Evolutionary conservation across 352 stramenopile genomes (phyloP), one percentile per base, ranked within the genome.

Genomic region (Phytophthora parvispora): DNA sequence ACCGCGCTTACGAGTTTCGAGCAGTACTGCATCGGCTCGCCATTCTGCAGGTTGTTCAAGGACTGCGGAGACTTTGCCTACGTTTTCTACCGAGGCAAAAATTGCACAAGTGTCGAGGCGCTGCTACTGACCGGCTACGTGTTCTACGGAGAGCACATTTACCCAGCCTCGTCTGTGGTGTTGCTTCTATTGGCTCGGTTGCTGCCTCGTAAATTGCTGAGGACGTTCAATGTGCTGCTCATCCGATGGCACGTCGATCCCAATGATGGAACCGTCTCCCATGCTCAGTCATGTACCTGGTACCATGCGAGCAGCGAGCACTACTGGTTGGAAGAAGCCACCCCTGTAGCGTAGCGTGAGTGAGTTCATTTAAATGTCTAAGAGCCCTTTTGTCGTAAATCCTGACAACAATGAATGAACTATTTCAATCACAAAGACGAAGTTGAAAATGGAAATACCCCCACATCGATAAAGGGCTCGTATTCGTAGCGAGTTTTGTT

Each of bases 1-100:
- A 3, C 22, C 5, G 43, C 34, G 25, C 47, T 72, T 9, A 68
- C 64, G 6, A 62, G 50, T 1, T 72, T 72, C 32, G 64, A 72
- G 31, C 36, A 67, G 42, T 40, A 72, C 15, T 72, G 64, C 40
- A 34, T 72, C 6, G 57, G 57, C 4, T 57, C 49, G 2, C 57
- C 64, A 18, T 72, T 72, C 40, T 63, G 50, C 16, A 62, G 20
- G 16, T 29, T 69, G 38, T 59, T 62, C 12, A 70, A 74, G 31
- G 60, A 74, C 31, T 74, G 67, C n/a, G 67, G 61, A 4, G 67
- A 74, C 18, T 74, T 70, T 18, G 67, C 67, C 7, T 52, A 27
- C 12, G 31, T 70, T 3, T 29, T 36, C 4, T 74, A 70, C 47
- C 69, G 69, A 55, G 60, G 67, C 2, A 66, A 70, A 20, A 32